Evolutionary conservation across 1,139 yeast species (phyloP).

Genomic region (Pichia sp.): DNA sequence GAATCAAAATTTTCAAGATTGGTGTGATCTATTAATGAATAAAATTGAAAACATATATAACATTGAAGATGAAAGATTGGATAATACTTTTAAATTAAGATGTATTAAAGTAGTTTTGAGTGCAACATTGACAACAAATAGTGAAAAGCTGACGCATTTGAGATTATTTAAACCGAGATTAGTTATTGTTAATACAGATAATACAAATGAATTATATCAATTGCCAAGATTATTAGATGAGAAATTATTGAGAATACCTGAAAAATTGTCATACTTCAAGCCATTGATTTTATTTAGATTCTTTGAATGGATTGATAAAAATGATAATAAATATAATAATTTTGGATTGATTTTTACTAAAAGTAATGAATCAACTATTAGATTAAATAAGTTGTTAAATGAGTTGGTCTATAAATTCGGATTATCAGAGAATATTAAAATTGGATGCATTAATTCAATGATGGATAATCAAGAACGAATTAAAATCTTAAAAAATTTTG

Average conservation of each 20-base stretch:
- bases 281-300: slow-evolving; percentile 66
- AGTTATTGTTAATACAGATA: slow-evolving; percentile 55
- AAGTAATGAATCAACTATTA: slow-evolving; percentile 80
- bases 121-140: slow-evolving; percentile 91
- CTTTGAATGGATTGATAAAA: slow-evolving; percentile 29
- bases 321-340: slow-evolving; percentile 20
- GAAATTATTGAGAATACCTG: slow-evolving; percentile 42
- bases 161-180: slow-evolving; percentile 65
- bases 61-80: slow-evolving; percentile 22
- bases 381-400: slow-evolving; percentile 58
- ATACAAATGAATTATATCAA: slow-evolving; percentile 45
- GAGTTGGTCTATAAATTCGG: slow-evolving; percentile 1
- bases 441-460: slow-evolving; percentile 34
- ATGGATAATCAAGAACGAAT: slow-evolving; percentile 23
- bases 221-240: slow-evolving; percentile 56
- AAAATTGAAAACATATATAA: slow-evolving; percentile 37
- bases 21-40: slow-evolving; percentile 68
- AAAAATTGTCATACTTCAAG: slow-evolving; percentile 56
- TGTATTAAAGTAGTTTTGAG: slow-evolving; percentile 69
- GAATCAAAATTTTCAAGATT: slow-evolving; percentile 88
- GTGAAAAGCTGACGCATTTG: slow-evolving; percentile 73
- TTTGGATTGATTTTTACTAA: slow-evolving; percentile 67
- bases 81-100: slow-evolving; percentile 29
- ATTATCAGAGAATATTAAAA: slow-evolving; percentile 11
- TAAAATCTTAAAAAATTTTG: slow-evolving; percentile 46